These are phyloP conservation scores for Dictyophora rubrovolvata DNA, from an alignment of 768 basidiomycete species.

Conservation along the genomic window DNA sequence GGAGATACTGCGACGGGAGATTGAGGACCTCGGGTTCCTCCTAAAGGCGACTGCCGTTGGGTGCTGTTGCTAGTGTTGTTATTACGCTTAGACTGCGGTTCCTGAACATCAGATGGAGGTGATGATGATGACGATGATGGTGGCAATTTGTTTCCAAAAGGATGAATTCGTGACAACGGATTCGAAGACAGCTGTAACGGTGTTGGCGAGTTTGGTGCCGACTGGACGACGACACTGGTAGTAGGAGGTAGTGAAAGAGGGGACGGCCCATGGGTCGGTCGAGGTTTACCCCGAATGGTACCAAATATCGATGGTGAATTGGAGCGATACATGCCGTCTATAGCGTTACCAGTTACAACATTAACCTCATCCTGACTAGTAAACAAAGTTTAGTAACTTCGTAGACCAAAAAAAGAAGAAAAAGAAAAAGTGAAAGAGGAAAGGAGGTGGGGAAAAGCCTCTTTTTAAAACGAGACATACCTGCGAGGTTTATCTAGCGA, in stretches of 20 bases:
- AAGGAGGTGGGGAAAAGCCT: too few species aligned
- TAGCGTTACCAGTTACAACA: background rate
- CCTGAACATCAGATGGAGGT: background rate
- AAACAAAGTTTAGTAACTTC: background rate
- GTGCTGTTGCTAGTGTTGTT: background rate
- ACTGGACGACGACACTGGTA: slow-evolving; percentile 14
- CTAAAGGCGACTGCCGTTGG: background rate
- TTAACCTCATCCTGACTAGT: slow-evolving; percentile 5
- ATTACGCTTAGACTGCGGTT: background rate
- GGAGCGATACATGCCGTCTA: background rate
- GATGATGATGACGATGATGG: background rate
- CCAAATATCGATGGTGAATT: background rate
- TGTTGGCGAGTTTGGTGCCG: background rate
- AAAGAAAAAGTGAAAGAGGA: too few species aligned
- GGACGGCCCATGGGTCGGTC: slow-evolving; percentile 15
- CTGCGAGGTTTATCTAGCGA: background rate
- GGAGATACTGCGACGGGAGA: background rate
- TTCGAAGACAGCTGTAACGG: background rate
- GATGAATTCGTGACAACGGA: background rate
- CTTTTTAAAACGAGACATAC: background rate
- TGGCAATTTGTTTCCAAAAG: background rate
- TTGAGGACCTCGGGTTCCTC: background rate
- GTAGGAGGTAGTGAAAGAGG: slow-evolving; percentile 26
- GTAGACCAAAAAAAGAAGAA: too few species aligned
- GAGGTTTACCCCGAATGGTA: background rate